Evolutionary conservation across 1,284 basidiomycete genomes (phyloP).

Genomic region (Boletus sp.): DNA sequence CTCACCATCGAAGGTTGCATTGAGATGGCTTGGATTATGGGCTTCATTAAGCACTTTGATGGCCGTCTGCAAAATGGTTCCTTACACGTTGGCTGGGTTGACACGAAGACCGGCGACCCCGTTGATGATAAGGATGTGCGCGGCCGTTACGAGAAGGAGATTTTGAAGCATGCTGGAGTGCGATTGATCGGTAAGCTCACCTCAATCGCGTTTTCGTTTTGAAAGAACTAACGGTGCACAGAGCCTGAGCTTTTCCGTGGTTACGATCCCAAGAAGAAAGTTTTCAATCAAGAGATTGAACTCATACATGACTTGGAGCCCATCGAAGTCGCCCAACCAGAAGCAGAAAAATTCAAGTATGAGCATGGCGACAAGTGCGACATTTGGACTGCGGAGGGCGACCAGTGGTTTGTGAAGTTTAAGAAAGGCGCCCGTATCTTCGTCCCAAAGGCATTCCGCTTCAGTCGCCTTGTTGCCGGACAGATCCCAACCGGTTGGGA

Average conservation of each 20-base stretch:
- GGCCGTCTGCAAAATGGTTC: conserved; percentile 91
- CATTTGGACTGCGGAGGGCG: conserved; percentile 85
- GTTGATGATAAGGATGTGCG: conserved; percentile 98
- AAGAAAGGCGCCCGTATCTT: conserved; percentile 96
- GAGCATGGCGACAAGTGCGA: conserved; percentile 98
- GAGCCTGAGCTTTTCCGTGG: conserved; percentile 97
- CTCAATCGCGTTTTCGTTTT: background rate
- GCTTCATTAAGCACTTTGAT: conserved; percentile 97
- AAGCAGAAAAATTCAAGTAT: conserved; percentile 93
- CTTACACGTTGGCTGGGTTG: conserved; percentile 97
- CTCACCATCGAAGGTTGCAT: conserved; percentile 97
- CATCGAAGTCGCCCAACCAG: conserved; percentile 86
- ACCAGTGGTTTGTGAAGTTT: conserved; percentile 96
- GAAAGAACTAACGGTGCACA: conserved; percentile 32
- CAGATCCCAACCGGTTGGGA: conserved; percentile 98
- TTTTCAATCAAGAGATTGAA: conserved; percentile 96
- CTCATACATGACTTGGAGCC: conserved; percentile 96
- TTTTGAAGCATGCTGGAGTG: conserved; percentile 90
- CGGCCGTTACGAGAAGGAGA: conserved; percentile 92
- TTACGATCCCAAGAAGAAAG: conserved; percentile 96
- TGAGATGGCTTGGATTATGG: conserved; percentile 99
- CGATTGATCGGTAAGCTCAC: conserved; percentile 78
- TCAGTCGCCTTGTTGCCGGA: conserved; percentile 92
- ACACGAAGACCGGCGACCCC: conserved; percentile 91
- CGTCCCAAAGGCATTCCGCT: conserved; percentile 93